These are phyloP conservation scores for Suhomyces ambrosiae DNA, from an alignment of 1,139 yeast genomes.

Conservation along the genomic window DNA sequence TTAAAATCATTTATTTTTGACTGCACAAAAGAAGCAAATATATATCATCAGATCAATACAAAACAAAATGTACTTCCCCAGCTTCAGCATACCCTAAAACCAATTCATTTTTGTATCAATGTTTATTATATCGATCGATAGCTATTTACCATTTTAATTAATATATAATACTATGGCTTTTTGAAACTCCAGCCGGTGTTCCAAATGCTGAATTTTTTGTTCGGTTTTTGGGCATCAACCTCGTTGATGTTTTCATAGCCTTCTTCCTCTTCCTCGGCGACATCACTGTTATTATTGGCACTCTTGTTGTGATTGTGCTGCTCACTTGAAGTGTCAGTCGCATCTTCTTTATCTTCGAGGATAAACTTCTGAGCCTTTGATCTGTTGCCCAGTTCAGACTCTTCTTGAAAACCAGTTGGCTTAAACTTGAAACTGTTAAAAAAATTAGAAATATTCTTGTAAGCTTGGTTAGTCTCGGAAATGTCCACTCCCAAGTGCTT, in stretches of 20 bases:
- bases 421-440: slow-evolving; percentile 21
- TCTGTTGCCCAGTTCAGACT: not conserved
- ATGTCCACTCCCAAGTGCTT: slow-evolving; percentile 54
- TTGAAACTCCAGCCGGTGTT: slow-evolving; percentile 20
- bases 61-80: too few relatives aligned
- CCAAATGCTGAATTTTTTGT: slow-evolving; percentile 16
- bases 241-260: slow-evolving; percentile 8
- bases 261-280: slow-evolving; percentile 6
- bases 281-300: too few relatives aligned
- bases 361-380: slow-evolving; percentile 17
- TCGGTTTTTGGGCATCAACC: slow-evolving; percentile 7
- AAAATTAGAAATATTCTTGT: slow-evolving; percentile 27
- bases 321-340: not conserved
- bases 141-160: not conserved
- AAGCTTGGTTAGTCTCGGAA: slow-evolving; percentile 22
- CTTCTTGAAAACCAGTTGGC: slow-evolving; percentile 3
- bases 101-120: too few relatives aligned
- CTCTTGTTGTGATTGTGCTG: too few relatives aligned
- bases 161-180: slow-evolving; percentile 6
- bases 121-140: not conserved
- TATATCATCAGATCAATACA: too few relatives aligned
- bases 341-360: slow-evolving; percentile 13
- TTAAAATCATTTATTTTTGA: too few relatives aligned
- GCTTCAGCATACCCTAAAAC: too few relatives aligned
- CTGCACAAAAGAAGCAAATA: too few relatives aligned